Evolutionary conservation across 2,329 filamentous ascomycete species (phyloP).

Genomic region (Pyrenophora tritici-repentis): DNA sequence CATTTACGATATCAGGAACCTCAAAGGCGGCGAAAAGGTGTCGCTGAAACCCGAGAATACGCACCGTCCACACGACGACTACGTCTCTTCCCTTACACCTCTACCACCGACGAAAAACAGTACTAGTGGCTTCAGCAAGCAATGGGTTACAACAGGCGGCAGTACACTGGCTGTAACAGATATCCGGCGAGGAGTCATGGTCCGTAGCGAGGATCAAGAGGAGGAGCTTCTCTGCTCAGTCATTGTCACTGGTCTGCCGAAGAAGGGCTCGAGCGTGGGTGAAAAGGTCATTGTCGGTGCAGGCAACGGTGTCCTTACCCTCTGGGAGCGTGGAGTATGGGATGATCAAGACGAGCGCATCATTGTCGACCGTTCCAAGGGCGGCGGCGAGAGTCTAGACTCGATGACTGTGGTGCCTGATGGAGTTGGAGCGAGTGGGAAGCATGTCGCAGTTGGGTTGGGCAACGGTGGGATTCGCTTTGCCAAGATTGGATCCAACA

Average conservation of each 20-base stretch:
- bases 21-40: conserved; percentile 46
- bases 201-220: conserved; percentile 91
- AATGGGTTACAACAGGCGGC: conserved; percentile 92
- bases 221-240: conserved; percentile 85
- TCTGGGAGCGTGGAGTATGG: conserved; percentile 95
- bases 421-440: conserved; percentile 67
- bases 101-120: conserved; percentile 79
- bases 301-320: conserved; percentile 78
- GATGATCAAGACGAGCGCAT: conserved; percentile 93
- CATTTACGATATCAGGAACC: conserved; percentile 78
- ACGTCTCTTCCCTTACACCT: conserved; percentile 84
- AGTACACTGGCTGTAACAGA: conserved; percentile 91
- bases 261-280: conserved; percentile 71
- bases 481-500: conserved; percentile 74
- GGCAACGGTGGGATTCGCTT: conserved; percentile 81
- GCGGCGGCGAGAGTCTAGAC: conserved; percentile 79
- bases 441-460: conserved; percentile 77
- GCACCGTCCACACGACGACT: conserved; percentile 87
- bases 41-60: conserved; percentile 71
- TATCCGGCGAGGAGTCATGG: conserved; percentile 80
- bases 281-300: conserved; percentile 78
- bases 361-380: conserved; percentile 67
- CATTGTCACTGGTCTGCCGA: conserved; percentile 76
- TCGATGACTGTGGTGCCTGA: conserved; percentile 74
- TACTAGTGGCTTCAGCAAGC: conserved; percentile 87